A percentile compares a stretch with the other conserved stretches of the same genome.
phyloP scores from a whole-genome alignment of 169 alveolate genomes.

The Plasmodium chabaudi region DNA sequence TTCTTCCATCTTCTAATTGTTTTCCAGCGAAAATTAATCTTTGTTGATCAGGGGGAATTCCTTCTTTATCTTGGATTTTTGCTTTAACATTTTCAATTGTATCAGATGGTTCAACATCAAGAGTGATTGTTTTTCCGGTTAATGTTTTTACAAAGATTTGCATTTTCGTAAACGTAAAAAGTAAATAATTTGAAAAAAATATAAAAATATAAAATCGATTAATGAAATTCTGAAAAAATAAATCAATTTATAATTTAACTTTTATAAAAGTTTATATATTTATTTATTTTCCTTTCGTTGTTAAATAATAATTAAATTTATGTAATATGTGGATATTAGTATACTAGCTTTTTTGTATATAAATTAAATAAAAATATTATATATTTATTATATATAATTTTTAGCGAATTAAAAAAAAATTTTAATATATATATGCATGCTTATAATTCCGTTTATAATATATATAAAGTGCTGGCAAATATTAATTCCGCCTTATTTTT shows the following conservation, averaged over 20 bases:
- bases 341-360: no score
- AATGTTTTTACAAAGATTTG: constrained; percentile 97
- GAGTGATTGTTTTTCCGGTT: constrained; percentile 96
- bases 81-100: constrained; percentile 98
- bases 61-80: constrained; percentile 97
- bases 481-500: no score
- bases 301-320: no score
- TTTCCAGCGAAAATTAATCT: constrained; percentile 99
- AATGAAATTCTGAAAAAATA: not conserved
- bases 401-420: no score
- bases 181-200: constrained; percentile 5
- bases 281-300: not conserved
- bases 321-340: no score
- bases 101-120: constrained; percentile 97
- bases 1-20: constrained; percentile 98
- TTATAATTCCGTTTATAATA: no score
- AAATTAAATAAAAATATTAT: no score
- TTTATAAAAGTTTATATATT: no score
- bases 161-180: constrained; percentile 79
- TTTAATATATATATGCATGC: no score
- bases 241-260: no score
- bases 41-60: constrained; percentile 99
- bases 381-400: no score
- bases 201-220: not conserved
- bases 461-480: no score